These are phyloP conservation scores for Globisporangium sylvaticum DNA, from an alignment of 352 stramenopile genomes.

Conservation along the genomic window DNA sequence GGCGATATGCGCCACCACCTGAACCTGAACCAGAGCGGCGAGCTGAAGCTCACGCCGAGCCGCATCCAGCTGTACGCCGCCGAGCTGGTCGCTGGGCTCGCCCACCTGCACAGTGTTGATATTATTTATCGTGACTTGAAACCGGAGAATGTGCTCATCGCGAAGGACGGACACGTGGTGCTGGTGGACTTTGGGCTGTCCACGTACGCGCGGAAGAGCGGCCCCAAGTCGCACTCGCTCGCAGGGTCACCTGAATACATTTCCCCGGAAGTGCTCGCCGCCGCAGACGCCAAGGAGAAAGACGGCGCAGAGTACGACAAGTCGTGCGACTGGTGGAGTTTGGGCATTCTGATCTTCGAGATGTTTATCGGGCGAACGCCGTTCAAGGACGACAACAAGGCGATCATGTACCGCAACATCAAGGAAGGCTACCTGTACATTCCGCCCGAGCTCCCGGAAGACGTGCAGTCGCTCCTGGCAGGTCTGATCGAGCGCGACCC, in stretches of 20 bases:
- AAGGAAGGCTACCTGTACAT: constrained; percentile 80
- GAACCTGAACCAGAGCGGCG: constrained; percentile 59
- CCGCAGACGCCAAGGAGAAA: constrained; percentile 40
- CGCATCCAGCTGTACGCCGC: constrained; percentile 86
- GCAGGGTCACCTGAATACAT: constrained; percentile 90
- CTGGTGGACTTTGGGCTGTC: constrained; percentile 91
- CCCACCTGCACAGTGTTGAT: constrained; percentile 87
- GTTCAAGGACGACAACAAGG: constrained; percentile 91
- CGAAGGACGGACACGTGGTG: constrained; percentile 86
- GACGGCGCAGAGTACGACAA: constrained; percentile 60
- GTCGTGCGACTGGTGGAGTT: constrained; percentile 89
- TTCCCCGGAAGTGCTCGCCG: constrained; percentile 86
- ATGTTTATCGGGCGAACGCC: constrained; percentile 89
- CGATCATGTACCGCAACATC: constrained; percentile 92
- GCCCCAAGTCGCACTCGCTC: constrained; percentile 64
- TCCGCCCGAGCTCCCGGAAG: constrained; percentile 64
- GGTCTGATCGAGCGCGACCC: constrained; percentile 79
- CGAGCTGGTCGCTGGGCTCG: constrained; percentile 73
- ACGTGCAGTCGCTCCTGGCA: constrained; percentile 65
- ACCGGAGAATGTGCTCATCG: constrained; percentile 86
- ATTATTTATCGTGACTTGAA: constrained; percentile 90
- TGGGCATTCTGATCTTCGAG: constrained; percentile 90
- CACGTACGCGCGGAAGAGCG: constrained; percentile 59
- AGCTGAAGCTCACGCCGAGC: constrained; percentile 59
- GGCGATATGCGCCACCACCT: constrained; percentile 91